Percentiles rank a stretch among this genome's conserved stretches.
These are phyloP conservation scores for Fusarium neocosmosporiellum DNA, from an alignment of 2,329 filamentous ascomycete genomes.

Conservation along the genomic window DNA sequence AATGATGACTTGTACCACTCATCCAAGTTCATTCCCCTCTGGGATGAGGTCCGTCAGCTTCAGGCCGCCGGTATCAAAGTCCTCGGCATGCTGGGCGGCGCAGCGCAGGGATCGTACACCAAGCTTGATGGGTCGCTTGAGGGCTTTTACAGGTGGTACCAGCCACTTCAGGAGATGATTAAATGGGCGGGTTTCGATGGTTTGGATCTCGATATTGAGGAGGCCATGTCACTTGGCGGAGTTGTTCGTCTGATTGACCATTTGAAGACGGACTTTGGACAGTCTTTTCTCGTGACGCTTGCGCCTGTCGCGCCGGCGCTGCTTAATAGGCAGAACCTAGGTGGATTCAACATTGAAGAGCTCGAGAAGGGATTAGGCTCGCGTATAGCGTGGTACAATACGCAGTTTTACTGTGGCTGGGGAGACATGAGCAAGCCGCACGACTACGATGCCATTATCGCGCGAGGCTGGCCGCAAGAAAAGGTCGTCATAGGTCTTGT, in stretches of 20 bases:
- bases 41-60: conserved; percentile 78
- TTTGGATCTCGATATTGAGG: conserved; percentile 81
- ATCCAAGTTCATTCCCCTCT: conserved; percentile 74
- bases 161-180: conserved; percentile 73
- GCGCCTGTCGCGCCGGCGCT: conserved; percentile 82
- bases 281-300: conserved; percentile 77
- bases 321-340: conserved; percentile 68
- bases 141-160: conserved; percentile 79
- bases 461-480: conserved; percentile 74
- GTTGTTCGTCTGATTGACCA: conserved; percentile 72
- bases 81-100: conserved; percentile 86
- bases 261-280: conserved; percentile 75
- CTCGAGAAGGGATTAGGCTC: conserved; percentile 72
- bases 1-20: conserved; percentile 79
- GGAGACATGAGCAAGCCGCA: conserved; percentile 61
- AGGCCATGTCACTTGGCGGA: conserved; percentile 74
- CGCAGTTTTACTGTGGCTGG: conserved; percentile 92
- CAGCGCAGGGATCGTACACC: conserved; percentile 76
- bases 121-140: conserved; percentile 65
- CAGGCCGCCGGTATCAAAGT: conserved; percentile 79
- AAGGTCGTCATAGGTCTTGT: conserved; percentile 82
- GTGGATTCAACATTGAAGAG: conserved; percentile 80
- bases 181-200: conserved; percentile 71
- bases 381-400: conserved; percentile 83
- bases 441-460: conserved; percentile 59